Conservation (phyloP, 2,329 filamentous ascomycete genomes). For the Trichoderma simmonsii region DNA sequence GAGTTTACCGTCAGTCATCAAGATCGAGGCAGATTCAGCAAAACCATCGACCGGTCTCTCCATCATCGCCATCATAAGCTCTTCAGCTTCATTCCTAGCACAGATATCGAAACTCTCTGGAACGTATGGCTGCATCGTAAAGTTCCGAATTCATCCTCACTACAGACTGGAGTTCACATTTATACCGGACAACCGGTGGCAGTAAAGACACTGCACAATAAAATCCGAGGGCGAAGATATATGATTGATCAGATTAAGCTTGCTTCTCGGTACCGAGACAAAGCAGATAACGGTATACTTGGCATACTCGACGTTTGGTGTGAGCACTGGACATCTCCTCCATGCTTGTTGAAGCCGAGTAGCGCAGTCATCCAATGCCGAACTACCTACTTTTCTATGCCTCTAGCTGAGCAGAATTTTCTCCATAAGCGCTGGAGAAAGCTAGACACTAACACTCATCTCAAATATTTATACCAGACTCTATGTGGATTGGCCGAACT, state of each 20-base stretch:
- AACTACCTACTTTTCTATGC: background rate
- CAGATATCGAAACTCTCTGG: background rate
- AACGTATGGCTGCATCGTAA: background rate
- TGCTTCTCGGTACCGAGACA: background rate
- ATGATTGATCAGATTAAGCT: background rate
- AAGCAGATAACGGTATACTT: background rate
- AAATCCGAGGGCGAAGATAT: background rate
- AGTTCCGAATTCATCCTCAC: background rate
- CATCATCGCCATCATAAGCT: background rate
- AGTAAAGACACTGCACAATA: background rate
- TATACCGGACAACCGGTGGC: background rate
- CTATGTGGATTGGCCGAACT: background rate
- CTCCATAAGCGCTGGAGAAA: background rate
- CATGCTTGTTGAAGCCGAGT: background rate
- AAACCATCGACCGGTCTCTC: background rate
- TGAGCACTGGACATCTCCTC: background rate
- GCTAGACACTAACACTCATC: background rate
- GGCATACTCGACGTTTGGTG: background rate
- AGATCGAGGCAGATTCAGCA: background rate
- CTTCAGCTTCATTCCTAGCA: background rate
- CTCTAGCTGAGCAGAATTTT: background rate
- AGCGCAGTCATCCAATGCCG: background rate
- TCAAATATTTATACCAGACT: background rate
- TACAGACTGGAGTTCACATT: background rate
- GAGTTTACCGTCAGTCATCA: background rate